These are phyloP conservation scores for Yamadazyma tumulicola DNA, from an alignment of 805 yeast species.

Conservation along the genomic window DNA sequence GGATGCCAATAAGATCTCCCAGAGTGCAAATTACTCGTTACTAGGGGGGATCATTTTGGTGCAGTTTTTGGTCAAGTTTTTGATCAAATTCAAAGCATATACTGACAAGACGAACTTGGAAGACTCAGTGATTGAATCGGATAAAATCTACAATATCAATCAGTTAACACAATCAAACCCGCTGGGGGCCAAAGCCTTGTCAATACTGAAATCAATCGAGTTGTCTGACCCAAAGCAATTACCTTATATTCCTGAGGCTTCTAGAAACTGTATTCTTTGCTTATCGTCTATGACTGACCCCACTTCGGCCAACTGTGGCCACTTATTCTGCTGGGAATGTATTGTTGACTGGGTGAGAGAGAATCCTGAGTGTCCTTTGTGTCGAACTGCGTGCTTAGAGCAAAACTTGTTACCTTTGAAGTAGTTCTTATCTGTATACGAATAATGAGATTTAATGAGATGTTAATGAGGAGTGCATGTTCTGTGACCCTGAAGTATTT, in stretches of 20 bases:
- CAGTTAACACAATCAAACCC: slow-evolving; percentile 8
- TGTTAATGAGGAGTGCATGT: no score
- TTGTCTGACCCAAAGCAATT: slow-evolving; percentile 54
- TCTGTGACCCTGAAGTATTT: no score
- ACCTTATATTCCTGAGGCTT: slow-evolving; percentile 64
- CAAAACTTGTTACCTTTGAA: slow-evolving; percentile 61
- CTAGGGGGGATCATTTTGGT: slow-evolving; percentile 61
- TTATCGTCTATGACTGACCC: slow-evolving; percentile 78
- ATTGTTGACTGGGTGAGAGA: slow-evolving; percentile 87
- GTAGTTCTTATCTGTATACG: no score
- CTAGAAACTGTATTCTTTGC: slow-evolving; percentile 83
- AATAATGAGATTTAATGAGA: no score
- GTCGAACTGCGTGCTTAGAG: slow-evolving; percentile 66
- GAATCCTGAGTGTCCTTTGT: slow-evolving; percentile 85
- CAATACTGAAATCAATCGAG: slow-evolving; percentile 23
- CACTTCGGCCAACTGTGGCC: slow-evolving; percentile 87
- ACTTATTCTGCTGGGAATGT: slow-evolving; percentile 89
- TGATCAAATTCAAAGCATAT: slow-evolving; percentile 28
- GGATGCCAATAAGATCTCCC: slow-evolving; percentile 34
- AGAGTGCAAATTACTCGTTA: slow-evolving; percentile 66
- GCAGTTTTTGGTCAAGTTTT: slow-evolving; percentile 47
- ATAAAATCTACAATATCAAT: slow-evolving; percentile 4
- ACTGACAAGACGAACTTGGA: slow-evolving; percentile 16
- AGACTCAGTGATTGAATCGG: slow-evolving; percentile 11
- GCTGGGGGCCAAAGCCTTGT: no score